These are phyloP conservation scores for Flaveria floridana DNA, from an alignment of 140 eudicot genomes.

Conservation along the genomic window DNA sequence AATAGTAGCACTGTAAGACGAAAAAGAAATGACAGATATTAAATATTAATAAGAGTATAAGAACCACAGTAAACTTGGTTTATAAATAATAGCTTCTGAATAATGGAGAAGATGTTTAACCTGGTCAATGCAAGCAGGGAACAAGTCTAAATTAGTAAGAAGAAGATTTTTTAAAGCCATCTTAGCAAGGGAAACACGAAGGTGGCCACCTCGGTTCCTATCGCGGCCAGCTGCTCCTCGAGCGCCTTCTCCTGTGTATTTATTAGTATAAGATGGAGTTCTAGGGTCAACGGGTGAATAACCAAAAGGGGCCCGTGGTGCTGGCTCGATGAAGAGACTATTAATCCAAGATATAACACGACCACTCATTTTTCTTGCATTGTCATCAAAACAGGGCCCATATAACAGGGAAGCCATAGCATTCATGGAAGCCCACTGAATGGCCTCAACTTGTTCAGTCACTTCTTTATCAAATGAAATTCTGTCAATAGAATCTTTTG, in stretches of 20 bases:
- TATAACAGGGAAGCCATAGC: conserved; percentile 96
- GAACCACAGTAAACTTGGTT: not conserved
- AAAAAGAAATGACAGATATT: conserved; percentile 18
- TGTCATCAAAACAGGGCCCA: conserved; percentile 99
- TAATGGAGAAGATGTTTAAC: conserved; percentile 35
- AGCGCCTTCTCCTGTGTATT: conserved; percentile 72
- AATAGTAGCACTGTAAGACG: conserved; percentile 74
- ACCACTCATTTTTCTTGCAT: conserved; percentile 97
- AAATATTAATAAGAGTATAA: not conserved
- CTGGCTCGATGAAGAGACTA: conserved; percentile 90
- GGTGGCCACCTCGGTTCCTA: conserved; percentile 88
- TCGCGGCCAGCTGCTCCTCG: conserved; percentile 87
- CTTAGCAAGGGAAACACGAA: conserved; percentile 89
- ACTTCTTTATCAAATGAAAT: conserved; percentile 89
- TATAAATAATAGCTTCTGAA: not conserved
- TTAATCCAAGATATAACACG: conserved; percentile 97
- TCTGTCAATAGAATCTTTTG: conserved; percentile 90
- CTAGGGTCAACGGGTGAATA: conserved; percentile 97
- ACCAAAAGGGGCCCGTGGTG: conserved; percentile 97
- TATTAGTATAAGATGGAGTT: conserved; percentile 89
- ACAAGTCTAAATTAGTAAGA: conserved; percentile 88
- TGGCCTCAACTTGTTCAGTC: conserved; percentile 93
- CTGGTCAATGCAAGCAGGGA: conserved; percentile 99
- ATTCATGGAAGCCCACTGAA: conserved; percentile 98
- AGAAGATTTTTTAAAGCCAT: conserved; percentile 92